Conservation (phyloP, 306 rosid genomes). For the Canavalia ensiformis region DNA sequence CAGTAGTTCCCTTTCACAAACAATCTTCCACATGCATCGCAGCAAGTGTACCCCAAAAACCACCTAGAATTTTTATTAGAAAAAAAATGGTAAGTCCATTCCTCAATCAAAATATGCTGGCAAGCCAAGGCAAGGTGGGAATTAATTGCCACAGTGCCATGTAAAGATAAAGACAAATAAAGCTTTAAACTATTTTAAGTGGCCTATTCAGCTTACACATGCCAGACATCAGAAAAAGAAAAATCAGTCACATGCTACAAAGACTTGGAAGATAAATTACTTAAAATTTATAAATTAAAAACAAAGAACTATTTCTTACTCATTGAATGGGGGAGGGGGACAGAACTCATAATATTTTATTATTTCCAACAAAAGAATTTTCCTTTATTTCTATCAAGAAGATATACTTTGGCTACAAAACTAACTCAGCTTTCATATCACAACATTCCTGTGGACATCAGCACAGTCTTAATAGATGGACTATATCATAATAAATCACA, state of each 20-base stretch:
- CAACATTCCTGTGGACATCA: neutral
- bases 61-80: slow-evolving; percentile 62
- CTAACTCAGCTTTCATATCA: slow-evolving; percentile 33
- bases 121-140: neutral
- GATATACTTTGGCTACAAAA: slow-evolving; percentile 23
- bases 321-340: neutral
- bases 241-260: slow-evolving; percentile 7
- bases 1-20: slow-evolving; percentile 98
- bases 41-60: slow-evolving; percentile 97
- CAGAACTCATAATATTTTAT: slow-evolving; percentile 3
- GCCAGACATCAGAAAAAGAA: neutral
- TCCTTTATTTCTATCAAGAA: slow-evolving; percentile 3
- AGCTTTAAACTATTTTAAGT: slow-evolving; percentile 5
- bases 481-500: neutral
- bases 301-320: neutral
- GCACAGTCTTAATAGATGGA: neutral
- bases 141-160: slow-evolving; percentile 28
- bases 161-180: neutral
- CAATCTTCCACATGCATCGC: slow-evolving; percentile 99
- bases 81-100: slow-evolving; percentile 48
- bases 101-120: slow-evolving; percentile 7
- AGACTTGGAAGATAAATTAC: slow-evolving; percentile 15
- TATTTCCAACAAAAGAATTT: slow-evolving; percentile 21
- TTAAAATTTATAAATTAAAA: slow-evolving; percentile 5
- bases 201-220: neutral